These are phyloP conservation scores for Zymoseptoria tritici DNA, from an alignment of 2,329 filamentous ascomycete genomes.

Conservation along the genomic window DNA sequence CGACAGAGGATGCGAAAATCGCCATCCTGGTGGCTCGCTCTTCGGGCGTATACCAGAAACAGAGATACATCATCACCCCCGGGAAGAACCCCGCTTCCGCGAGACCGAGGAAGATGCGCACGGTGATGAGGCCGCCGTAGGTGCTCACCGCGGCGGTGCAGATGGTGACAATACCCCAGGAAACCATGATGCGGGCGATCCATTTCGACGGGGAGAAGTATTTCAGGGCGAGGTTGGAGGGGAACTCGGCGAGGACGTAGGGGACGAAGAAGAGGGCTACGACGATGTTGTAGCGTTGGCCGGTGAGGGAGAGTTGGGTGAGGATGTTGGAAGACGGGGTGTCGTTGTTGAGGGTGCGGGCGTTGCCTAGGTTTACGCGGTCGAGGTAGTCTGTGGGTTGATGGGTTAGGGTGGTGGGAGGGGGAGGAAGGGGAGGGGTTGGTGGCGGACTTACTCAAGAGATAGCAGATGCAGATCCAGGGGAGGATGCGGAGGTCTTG, in stretches of 20 bases:
- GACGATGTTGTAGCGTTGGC: slow-evolving; percentile 50
- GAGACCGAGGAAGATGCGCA: slow-evolving; percentile 55
- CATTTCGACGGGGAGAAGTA: slow-evolving; percentile 57
- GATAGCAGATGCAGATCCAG: not conserved
- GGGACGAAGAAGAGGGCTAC: slow-evolving; percentile 68
- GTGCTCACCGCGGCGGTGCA: slow-evolving; percentile 50
- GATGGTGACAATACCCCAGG: slow-evolving; percentile 59
- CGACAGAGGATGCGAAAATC: slow-evolving; percentile 68
- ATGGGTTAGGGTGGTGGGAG: not conserved
- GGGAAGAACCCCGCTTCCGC: slow-evolving; percentile 63
- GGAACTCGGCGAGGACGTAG: slow-evolving; percentile 62
- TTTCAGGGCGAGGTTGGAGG: slow-evolving; percentile 60
- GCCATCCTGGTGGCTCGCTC: slow-evolving; percentile 64
- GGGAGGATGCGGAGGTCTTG: not conserved
- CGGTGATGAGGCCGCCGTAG: slow-evolving; percentile 58
- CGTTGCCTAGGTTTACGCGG: slow-evolving; percentile 7
- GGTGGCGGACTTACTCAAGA: not conserved
- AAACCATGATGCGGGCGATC: slow-evolving; percentile 51
- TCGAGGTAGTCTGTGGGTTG: not conserved
- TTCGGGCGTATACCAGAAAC: slow-evolving; percentile 60
- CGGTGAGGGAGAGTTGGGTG: slow-evolving; percentile 2
- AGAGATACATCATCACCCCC: slow-evolving; percentile 56
- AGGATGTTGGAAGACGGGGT: slow-evolving; percentile 4
- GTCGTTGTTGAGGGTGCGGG: slow-evolving; percentile 7
- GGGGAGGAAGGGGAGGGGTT: not conserved